Base-by-base conservation (phyloP, 139 green algal species). In the Chlorella sp. region DNA sequence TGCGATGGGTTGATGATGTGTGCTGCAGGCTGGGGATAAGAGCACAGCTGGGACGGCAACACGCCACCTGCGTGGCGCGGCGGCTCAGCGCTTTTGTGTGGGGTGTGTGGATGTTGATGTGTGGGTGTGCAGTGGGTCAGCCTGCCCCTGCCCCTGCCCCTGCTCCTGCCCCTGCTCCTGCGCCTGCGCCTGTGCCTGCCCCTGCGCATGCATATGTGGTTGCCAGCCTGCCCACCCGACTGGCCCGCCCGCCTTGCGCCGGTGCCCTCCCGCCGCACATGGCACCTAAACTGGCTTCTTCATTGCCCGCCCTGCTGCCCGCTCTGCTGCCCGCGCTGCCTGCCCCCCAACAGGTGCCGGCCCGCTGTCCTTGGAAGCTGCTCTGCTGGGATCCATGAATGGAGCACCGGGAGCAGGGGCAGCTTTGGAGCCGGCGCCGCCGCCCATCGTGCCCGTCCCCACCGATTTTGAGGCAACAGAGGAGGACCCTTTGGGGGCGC, bases 321-420 rank as follows among this genome's bases (percentile, higher is more conserved):
- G 64, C 21, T n/a, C 64, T 30, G 64, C 21, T 73, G 64, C 64
- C 64, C 11, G 64, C 64, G 64, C 64, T 73, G 32, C 48, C 48
- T 34, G 24, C 32, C 68, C 68, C 48, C 53, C 0, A 53, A 68
- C 84, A 88, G 84, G 39, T 0, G 68, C 24, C 21, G 73, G 85
- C 48, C 71, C 85, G 26, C 73, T 89, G 42, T 89, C 69, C 19
- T 32, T 89, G 21, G 85, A 89, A 48, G 85, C 71, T 18, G 85
- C 69, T 5, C 48, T 84, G 42, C 48, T 57, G 48, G 48, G 64
- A 12, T 5, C 22, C 64, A 71, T 84, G 21, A 71, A 83, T 36
- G 85, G 42, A 28, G 85, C 69, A 9, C 42, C 66, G 32, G 69
- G 66, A 69, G 57, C 69, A 71, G 86, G 53, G 28, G 34, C 75